Base-by-base conservation (phyloP, 305 asterid genomes). In the Rubia balearica region DNA sequence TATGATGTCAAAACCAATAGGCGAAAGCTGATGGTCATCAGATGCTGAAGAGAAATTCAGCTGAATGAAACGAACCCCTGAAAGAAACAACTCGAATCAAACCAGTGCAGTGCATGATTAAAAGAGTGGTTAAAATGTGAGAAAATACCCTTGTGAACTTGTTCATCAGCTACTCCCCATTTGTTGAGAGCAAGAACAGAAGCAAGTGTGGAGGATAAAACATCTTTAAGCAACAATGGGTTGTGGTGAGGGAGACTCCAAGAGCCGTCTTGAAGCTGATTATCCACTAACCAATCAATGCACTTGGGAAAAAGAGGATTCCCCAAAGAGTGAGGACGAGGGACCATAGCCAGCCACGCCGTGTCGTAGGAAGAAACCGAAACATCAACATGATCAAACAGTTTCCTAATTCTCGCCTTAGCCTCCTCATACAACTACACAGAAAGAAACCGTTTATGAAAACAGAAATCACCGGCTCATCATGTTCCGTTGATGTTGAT, bases 271-370 rank as follows among this genome's bases (percentile, higher is more conserved):
- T 6, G 65, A 64, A 86, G 83, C 81, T 93, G 98, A 77, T 91
- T 89, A 11, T 82, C 84, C 56, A 91, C 66, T 81, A 93, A 75
- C 97, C 97, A 93, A 67, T 83, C 75, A 8, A 93, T 67, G 77
- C 91, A 89, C 67, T 76, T 79, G 40, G 95, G 96, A 77, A 93
- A 93, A 73, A 86, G 82, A 55, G 98, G 96, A 30, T 72, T 80
- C 57, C 76, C 16, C 6, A 85, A 65, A 5, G 91, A 88, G 72
- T 82, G 80, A 38, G 90, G 90, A 70, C 94, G 85, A 74, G 97
- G 98, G 71, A 93, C 96, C 97, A 93, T 90, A 56, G 98, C 96
- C 65, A 93, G 96, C 98, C 98, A 93, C 40, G 98, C 97, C 10
- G 97, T 90, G 79, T 93, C 98, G 65, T 90, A 93, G 0, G 96